Conservation (phyloP, 768 basidiomycete species). For the Lenzites betulinus region DNA sequence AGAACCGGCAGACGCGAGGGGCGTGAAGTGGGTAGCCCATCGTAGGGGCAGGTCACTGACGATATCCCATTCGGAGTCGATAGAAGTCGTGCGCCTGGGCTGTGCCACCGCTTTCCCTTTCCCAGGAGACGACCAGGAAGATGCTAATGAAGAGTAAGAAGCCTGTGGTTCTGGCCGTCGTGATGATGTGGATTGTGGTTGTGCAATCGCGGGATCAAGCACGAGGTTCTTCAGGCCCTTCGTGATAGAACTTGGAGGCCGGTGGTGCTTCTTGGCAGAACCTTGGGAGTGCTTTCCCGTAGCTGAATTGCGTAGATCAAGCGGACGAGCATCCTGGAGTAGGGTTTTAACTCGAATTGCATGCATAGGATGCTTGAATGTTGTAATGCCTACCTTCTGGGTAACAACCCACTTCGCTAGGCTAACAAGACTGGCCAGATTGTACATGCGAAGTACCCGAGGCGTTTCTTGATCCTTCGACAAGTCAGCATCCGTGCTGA, state of each 20-base stretch:
- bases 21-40: conserved; percentile 88
- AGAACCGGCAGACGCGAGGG: conserved; percentile 69
- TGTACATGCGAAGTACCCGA: conserved; percentile 79
- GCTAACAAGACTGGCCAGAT: conserved; percentile 69
- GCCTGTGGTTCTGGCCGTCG: conserved; percentile 33
- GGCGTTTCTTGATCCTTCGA: conserved; percentile 55
- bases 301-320: conserved; percentile 57
- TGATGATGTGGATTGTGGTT: conserved; percentile 27
- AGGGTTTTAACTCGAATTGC: neutral
- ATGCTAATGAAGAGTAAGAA: conserved; percentile 20
- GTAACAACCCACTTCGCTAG: conserved; percentile 74
- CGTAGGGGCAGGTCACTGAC: conserved; percentile 72
- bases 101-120: conserved; percentile 13
- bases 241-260: conserved; percentile 58
- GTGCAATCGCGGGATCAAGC: conserved; percentile 40
- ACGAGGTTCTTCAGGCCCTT: conserved; percentile 65
- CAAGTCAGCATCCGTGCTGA: conserved; percentile 61
- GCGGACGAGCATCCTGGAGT: conserved; percentile 57
- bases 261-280: conserved; percentile 45
- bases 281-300: conserved; percentile 44
- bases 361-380: neutral
- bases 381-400: conserved; percentile 52
- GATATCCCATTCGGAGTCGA: conserved; percentile 55
- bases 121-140: conserved; percentile 17
- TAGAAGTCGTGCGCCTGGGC: conserved; percentile 18